Conservation (phyloP, 2,329 filamentous ascomycete genomes). For the Macroventuria anomochaeta region DNA sequence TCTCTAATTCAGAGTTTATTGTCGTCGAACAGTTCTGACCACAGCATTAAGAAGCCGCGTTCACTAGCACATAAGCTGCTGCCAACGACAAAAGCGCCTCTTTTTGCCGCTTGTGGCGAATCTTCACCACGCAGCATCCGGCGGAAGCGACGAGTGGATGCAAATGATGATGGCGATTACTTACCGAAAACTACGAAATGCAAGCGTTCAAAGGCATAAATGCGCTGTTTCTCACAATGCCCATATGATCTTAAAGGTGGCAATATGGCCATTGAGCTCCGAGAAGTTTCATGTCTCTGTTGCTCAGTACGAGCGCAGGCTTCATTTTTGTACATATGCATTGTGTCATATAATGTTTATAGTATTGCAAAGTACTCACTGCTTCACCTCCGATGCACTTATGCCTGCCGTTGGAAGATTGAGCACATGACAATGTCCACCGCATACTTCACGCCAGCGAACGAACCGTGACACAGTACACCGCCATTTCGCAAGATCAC, state of each 20-base stretch:
- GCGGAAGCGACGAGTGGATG: neutral
- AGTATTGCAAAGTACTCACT: too few species aligned
- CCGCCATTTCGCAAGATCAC: neutral
- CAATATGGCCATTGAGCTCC: too few species aligned
- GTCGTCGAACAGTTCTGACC: neutral
- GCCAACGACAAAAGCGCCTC: neutral
- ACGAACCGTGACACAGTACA: neutral
- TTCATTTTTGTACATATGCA: neutral
- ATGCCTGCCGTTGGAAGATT: neutral
- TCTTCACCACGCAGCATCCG: neutral
- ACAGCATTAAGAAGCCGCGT: neutral
- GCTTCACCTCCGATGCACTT: neutral
- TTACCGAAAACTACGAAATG: neutral
- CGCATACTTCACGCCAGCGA: neutral
- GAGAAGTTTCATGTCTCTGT: too few species aligned
- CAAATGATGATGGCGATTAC: neutral
- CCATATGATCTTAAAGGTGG: too few species aligned
- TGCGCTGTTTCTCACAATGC: too few species aligned
- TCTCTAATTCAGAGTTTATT: neutral
- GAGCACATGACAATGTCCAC: neutral
- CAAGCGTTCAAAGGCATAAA: neutral
- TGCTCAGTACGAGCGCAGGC: neutral
- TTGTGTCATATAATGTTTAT: too few species aligned
- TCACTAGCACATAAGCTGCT: neutral
- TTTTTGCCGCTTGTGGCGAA: neutral